Percentiles rank a stretch among this genome's conserved stretches.
phyloP scores from a whole-genome alignment of 768 basidiomycete genomes.

The Suillus tomentosus region DNA sequence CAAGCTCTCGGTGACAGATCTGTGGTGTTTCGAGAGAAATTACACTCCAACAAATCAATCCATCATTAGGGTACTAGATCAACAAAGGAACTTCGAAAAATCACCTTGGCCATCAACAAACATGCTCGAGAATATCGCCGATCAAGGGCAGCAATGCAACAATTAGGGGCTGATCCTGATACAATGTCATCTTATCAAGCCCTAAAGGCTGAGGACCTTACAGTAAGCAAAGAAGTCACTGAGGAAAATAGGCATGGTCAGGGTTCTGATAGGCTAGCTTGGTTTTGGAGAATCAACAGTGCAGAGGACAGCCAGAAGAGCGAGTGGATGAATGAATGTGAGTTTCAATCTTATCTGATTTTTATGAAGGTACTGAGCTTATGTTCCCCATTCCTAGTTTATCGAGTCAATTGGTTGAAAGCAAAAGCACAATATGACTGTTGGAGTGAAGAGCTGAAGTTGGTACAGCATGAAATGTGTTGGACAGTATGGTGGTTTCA shows the following conservation, averaged over 20 bases:
- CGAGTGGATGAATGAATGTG: no score
- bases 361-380: neutral
- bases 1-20: slow-evolving; percentile 10
- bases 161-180: neutral
- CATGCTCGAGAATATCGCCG: neutral
- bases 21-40: slow-evolving; percentile 9
- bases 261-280: no score
- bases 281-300: no score
- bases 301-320: no score
- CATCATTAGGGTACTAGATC: slow-evolving; percentile 9
- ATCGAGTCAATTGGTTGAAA: slow-evolving; percentile 11
- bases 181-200: neutral
- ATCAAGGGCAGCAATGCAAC: neutral
- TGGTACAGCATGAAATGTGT: slow-evolving; percentile 22
- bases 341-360: no score
- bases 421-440: slow-evolving; percentile 19
- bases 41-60: neutral
- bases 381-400: slow-evolving; percentile 3
- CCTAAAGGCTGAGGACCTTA: slow-evolving; percentile 7
- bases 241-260: no score
- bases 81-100: slow-evolving; percentile 1
- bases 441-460: slow-evolving; percentile 23
- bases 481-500: slow-evolving; percentile 22
- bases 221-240: slow-evolving; percentile 13
- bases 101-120: slow-evolving; percentile 6